Evolutionary conservation across 2,329 filamentous ascomycete genomes (phyloP).

Genomic region (Pseudonectria buxi): DNA sequence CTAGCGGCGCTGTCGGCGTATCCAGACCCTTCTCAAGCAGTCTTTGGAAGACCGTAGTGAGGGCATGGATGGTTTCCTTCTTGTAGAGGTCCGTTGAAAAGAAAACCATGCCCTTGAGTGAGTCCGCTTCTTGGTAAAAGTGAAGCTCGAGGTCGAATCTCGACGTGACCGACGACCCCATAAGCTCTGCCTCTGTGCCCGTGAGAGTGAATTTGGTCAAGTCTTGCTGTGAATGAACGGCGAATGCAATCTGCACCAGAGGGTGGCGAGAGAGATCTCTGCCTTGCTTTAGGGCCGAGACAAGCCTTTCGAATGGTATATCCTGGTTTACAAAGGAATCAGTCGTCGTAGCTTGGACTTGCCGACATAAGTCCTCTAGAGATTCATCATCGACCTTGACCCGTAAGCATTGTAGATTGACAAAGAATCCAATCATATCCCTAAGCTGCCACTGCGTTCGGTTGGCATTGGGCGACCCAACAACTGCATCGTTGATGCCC

Average conservation of each 20-base stretch:
- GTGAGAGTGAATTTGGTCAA: constrained; percentile 6
- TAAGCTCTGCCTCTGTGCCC: constrained; percentile 2
- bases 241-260: constrained; percentile 12
- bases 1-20: constrained; percentile 5
- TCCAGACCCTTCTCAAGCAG: constrained; percentile 9
- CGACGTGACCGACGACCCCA: not conserved
- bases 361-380: constrained; percentile 12
- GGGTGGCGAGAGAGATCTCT: constrained; percentile 11
- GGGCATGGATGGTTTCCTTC: constrained; percentile 10
- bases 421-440: constrained; percentile 16
- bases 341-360: constrained; percentile 6
- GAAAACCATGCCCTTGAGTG: constrained; percentile 5
- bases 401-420: constrained; percentile 17
- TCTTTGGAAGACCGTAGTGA: constrained; percentile 9
- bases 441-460: constrained; percentile 9
- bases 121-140: constrained; percentile 8
- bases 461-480: constrained; percentile 15
- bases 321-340: constrained; percentile 16
- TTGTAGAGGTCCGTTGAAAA: constrained; percentile 14
- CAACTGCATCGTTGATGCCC: constrained; percentile 11
- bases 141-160: constrained; percentile 20
- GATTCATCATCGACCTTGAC: constrained; percentile 9
- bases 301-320: constrained; percentile 17
- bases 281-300: constrained; percentile 4
- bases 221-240: constrained; percentile 9